phyloP scores from a whole-genome alignment of 1,139 yeast species.

The Suhomyces maxii region DNA sequence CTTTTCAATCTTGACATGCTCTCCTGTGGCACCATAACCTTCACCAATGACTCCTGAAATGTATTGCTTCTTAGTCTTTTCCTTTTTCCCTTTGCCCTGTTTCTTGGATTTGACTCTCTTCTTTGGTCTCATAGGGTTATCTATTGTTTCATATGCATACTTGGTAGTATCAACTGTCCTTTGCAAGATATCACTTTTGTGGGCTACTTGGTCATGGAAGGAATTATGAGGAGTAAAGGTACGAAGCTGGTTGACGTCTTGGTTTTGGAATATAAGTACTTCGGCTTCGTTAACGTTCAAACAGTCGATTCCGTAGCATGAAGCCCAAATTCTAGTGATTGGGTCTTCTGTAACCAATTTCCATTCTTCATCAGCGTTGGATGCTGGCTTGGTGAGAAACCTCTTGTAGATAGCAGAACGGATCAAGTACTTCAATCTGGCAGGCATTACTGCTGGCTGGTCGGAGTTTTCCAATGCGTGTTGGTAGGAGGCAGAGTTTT shows the following conservation, averaged over 20 bases:
- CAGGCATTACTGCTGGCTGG: constrained; percentile 48
- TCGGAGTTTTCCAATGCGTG: constrained; percentile 31
- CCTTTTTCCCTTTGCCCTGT: neutral
- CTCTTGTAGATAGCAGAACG: constrained; percentile 52
- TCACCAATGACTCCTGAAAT: constrained; percentile 21
- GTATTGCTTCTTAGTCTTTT: constrained; percentile 1
- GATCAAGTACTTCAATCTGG: constrained; percentile 47
- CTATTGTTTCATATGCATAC: constrained; percentile 23
- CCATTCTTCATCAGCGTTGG: constrained; percentile 37
- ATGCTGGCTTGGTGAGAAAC: constrained; percentile 31
- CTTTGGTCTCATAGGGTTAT: neutral
- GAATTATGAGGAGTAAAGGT: constrained; percentile 30
- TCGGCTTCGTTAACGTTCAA: constrained; percentile 56
- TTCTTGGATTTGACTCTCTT: constrained; percentile 5
- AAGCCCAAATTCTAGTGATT: constrained; percentile 54
- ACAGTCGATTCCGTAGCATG: constrained; percentile 52
- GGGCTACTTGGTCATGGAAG: constrained; percentile 25
- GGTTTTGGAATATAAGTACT: constrained; percentile 37
- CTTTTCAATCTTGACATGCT: constrained; percentile 37
- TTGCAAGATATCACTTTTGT: constrained; percentile 32
- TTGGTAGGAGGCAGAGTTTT: constrained; percentile 31
- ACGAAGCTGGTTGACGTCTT: constrained; percentile 33
- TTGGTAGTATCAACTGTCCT: constrained; percentile 40
- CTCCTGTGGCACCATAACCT: constrained; percentile 22
- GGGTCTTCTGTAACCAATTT: constrained; percentile 55